Evolutionary conservation across 139 green algal genomes (phyloP).

Genomic region (Coelastrella sp.): DNA sequence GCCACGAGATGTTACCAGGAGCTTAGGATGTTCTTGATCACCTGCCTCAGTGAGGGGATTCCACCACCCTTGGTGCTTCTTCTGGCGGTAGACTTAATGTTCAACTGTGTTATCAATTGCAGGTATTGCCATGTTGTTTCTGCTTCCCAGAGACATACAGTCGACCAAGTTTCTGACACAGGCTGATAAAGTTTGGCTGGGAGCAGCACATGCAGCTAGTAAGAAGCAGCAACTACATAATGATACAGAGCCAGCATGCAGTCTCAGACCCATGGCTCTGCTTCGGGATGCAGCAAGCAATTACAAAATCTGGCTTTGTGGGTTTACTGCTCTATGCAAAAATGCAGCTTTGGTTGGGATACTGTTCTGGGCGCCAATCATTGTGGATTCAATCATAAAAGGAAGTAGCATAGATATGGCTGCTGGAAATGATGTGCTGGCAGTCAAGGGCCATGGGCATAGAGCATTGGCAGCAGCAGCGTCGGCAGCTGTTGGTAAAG

Average conservation of each 20-base stretch:
- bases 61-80: too few relatives aligned
- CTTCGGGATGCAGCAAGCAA: constrained; percentile 31
- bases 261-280: not conserved
- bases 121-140: constrained; percentile 29
- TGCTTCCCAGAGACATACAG: constrained; percentile 37
- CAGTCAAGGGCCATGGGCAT: not conserved
- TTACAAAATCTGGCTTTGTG: constrained; percentile 15
- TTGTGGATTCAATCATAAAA: constrained; percentile 2
- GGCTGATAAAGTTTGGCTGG: constrained; percentile 49
- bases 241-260: not conserved
- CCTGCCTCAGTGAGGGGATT: too few relatives aligned
- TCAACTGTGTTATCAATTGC: too few relatives aligned
- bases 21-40: too few relatives aligned
- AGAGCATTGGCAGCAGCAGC: not conserved
- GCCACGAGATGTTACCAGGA: too few relatives aligned
- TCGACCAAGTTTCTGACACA: constrained; percentile 39
- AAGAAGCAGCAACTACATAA: constrained; percentile 21
- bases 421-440: not conserved
- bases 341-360: constrained; percentile 48
- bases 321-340: constrained; percentile 15
- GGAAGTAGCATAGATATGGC: not conserved
- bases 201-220: not conserved
- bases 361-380: constrained; percentile 34
- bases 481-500: not conserved
- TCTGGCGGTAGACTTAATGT: too few relatives aligned